phyloP scores from a whole-genome alignment of 257 asterid genomes.

The Rehmannia glutinosa region DNA sequence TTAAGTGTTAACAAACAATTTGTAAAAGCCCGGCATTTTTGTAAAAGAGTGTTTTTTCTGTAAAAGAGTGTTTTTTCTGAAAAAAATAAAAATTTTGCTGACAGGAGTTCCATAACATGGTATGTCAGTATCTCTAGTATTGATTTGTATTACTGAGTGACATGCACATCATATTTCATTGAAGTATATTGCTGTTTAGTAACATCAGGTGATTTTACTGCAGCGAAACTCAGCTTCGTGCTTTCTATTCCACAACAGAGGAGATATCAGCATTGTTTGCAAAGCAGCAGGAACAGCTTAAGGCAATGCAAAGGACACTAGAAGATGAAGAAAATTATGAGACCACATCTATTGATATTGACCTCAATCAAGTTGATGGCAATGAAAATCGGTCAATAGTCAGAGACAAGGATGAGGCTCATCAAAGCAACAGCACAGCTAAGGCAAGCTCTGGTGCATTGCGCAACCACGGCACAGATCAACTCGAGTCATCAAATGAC shows the following conservation, averaged over 20 bases:
- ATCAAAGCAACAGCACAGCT: slow-evolving; percentile 27
- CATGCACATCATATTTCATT: background rate
- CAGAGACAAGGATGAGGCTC: slow-evolving; percentile 35
- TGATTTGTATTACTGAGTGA: background rate
- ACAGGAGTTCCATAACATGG: too few relatives aligned
- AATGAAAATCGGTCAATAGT: slow-evolving; percentile 14
- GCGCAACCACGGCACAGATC: too few relatives aligned
- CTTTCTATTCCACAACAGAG: slow-evolving; percentile 97
- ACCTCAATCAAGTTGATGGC: slow-evolving; percentile 40
- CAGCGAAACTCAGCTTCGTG: slow-evolving; percentile 97
- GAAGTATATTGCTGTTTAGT: slow-evolving; percentile 5
- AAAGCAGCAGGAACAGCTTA: slow-evolving; percentile 94
- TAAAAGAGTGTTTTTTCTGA: too few relatives aligned
- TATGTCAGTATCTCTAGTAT: too few relatives aligned
- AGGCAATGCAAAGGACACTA: slow-evolving; percentile 91
- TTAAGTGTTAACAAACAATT: too few relatives aligned
- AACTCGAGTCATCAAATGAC: slow-evolving; percentile 49
- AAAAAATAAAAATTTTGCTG: too few relatives aligned
- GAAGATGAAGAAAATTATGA: slow-evolving; percentile 87
- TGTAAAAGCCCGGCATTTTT: too few relatives aligned
- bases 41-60: too few relatives aligned
- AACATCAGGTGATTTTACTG: slow-evolving; percentile 20
- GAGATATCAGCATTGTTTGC: slow-evolving; percentile 74
- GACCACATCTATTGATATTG: slow-evolving; percentile 59
- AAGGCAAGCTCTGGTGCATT: too few relatives aligned